These are phyloP conservation scores for Trichophyton benhamiae DNA, from an alignment of 2,329 filamentous ascomycete genomes.

Conservation along the genomic window DNA sequence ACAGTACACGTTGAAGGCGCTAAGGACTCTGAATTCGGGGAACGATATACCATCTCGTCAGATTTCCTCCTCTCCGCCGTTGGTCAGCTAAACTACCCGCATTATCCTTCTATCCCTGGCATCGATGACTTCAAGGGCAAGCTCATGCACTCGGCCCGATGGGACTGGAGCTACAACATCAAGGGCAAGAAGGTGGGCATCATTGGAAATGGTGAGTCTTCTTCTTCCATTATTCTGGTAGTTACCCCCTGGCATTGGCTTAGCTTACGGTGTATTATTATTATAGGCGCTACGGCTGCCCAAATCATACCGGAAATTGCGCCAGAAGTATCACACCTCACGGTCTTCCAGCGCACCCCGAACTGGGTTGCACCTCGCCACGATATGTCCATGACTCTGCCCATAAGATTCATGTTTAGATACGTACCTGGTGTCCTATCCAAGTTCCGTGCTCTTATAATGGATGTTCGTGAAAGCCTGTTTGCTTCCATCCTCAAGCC, in stretches of 20 bases:
- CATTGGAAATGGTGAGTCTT: conserved; percentile 44
- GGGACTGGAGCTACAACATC: conserved; percentile 48
- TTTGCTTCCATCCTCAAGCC: conserved; percentile 33
- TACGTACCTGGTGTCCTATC: conserved; percentile 42
- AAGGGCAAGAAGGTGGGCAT: conserved; percentile 44
- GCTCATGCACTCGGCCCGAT: conserved; percentile 46
- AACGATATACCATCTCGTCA: conserved; percentile 41
- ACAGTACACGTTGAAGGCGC: conserved; percentile 38
- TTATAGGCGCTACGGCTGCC: conserved; percentile 42
- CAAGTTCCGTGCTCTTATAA: conserved; percentile 39
- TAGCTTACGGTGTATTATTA: not conserved
- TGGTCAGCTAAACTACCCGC: conserved; percentile 46
- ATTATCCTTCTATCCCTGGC: conserved; percentile 39
- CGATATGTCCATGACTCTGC: conserved; percentile 36
- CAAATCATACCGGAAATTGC: conserved; percentile 49
- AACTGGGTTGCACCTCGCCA: conserved; percentile 47
- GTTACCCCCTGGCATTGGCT: not conserved
- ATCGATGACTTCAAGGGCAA: conserved; percentile 40
- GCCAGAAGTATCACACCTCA: conserved; percentile 38
- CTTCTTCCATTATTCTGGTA: not conserved
- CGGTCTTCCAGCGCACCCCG: conserved; percentile 46
- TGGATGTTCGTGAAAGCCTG: conserved; percentile 45
- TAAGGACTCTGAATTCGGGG: conserved; percentile 44
- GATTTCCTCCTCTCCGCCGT: conserved; percentile 48
- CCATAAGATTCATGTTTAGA: conserved; percentile 34